A percentile compares a stretch with the other conserved stretches of the same genome.
These are phyloP conservation scores for Thelonectria rubi DNA, from an alignment of 2,329 filamentous ascomycete genomes.

Conservation along the genomic window DNA sequence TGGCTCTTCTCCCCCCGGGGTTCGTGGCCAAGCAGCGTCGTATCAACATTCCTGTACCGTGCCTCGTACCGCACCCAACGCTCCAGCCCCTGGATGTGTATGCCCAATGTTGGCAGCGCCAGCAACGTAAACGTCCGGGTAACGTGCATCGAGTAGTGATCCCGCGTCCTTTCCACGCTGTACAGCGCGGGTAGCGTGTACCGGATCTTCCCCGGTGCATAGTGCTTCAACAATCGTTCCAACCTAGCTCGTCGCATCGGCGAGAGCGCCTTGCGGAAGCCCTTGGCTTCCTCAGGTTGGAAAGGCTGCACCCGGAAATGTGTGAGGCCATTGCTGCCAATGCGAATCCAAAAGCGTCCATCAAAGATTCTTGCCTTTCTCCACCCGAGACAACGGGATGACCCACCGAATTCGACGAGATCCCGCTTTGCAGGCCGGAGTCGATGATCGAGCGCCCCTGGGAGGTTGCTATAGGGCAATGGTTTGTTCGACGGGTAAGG, in stretches of 20 bases:
- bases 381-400: conserved; percentile 46
- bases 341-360: conserved; percentile 68
- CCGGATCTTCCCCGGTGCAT: conserved; percentile 64
- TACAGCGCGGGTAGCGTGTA: conserved; percentile 67
- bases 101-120: conserved; percentile 62
- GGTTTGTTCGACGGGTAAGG: conserved; percentile 55
- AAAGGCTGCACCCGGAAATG: conserved; percentile 58
- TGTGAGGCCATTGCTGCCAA: conserved; percentile 55
- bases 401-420: conserved; percentile 7
- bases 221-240: conserved; percentile 54
- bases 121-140: conserved; percentile 53
- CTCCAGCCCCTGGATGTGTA: conserved; percentile 57
- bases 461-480: conserved; percentile 39
- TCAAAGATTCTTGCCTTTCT: conserved; percentile 59
- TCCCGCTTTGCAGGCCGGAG: conserved; percentile 25
- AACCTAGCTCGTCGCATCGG: conserved; percentile 47
- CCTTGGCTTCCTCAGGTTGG: conserved; percentile 53
- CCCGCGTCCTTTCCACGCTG: conserved; percentile 48
- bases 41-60: conserved; percentile 61
- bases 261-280: conserved; percentile 57
- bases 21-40: conserved; percentile 46
- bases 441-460: conserved; percentile 33
- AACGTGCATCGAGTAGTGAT: conserved; percentile 40
- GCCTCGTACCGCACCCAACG: conserved; percentile 60
- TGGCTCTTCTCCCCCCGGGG: conserved; percentile 26